phyloP scores from a whole-genome alignment of 2,329 filamentous ascomycete genomes.

The Botrytis aclada region DNA sequence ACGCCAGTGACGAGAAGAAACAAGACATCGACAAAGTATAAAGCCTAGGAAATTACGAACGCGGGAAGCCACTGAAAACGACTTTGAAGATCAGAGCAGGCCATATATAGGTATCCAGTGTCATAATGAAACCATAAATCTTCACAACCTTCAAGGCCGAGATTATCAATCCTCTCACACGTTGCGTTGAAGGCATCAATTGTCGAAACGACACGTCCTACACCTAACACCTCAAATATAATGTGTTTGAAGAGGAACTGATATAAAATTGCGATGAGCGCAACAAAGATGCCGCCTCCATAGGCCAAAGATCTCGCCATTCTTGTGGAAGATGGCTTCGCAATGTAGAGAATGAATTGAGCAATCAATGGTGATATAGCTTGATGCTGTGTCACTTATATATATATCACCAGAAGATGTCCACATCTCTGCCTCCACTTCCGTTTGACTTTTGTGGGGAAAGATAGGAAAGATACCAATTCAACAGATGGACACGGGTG shows the following conservation, averaged over 20 bases:
- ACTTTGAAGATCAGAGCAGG: constrained; percentile 30
- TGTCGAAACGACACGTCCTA: constrained; percentile 35
- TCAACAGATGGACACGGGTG: too few relatives aligned
- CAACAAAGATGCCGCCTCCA: constrained; percentile 23
- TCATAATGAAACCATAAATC: constrained; percentile 36
- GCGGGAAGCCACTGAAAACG: constrained; percentile 32
- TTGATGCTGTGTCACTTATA: background rate
- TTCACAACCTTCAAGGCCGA: constrained; percentile 34
- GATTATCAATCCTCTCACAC: constrained; percentile 31
- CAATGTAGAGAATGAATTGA: background rate
- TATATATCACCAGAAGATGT: background rate
- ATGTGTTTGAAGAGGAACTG: constrained; percentile 36
- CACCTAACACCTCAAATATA: constrained; percentile 36
- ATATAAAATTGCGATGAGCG: constrained; percentile 34
- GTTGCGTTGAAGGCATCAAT: constrained; percentile 37
- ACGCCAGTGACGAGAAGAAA: background rate
- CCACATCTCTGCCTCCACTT: background rate
- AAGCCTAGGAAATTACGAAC: constrained; percentile 24
- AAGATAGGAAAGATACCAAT: too few relatives aligned
- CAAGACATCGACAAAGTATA: background rate
- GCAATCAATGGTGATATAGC: background rate
- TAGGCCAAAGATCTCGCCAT: constrained; percentile 24
- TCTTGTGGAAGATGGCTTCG: background rate
- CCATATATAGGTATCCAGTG: constrained; percentile 33
- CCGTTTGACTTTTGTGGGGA: background rate